These are phyloP conservation scores for Castanea sativa DNA, from an alignment of 306 rosid genomes.

Conservation along the genomic window DNA sequence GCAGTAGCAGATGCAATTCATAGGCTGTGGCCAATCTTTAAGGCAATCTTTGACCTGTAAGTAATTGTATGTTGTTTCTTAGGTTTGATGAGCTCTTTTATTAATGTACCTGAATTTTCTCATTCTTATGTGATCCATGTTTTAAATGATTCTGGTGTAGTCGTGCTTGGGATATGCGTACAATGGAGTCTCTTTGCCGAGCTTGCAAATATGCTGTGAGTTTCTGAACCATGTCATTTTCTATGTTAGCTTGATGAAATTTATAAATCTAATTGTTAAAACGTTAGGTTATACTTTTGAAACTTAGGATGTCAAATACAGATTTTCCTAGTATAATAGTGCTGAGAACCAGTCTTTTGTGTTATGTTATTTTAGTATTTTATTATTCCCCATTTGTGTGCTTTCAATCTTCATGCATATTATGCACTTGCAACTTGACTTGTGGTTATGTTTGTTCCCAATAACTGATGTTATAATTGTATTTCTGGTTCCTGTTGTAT, in stretches of 20 bases:
- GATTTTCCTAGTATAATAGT: neutral
- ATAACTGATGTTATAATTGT: conserved; percentile 8
- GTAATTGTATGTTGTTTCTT: conserved; percentile 29
- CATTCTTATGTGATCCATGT: conserved; percentile 19
- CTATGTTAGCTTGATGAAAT: conserved; percentile 9
- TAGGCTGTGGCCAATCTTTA: conserved; percentile 94
- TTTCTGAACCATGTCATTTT: conserved; percentile 28
- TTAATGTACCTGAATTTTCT: neutral
- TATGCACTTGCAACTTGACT: neutral
- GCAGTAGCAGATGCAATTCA: conserved; percentile 98
- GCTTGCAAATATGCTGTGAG: conserved; percentile 99
- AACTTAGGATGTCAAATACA: neutral
- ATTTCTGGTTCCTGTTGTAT: conserved; percentile 27
- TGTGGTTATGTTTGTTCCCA: conserved; percentile 9
- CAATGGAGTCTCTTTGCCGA: conserved; percentile 99
- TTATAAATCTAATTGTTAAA: neutral
- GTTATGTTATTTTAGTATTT: neutral
- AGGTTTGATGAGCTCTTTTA: neutral
- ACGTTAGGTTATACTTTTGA: neutral
- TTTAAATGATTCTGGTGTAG: conserved; percentile 42
- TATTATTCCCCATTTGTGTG: no score
- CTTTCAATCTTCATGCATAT: neutral
- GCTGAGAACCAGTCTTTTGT: neutral
- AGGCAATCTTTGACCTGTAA: conserved; percentile 95
- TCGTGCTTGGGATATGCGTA: conserved; percentile 99